Conservation (phyloP, 1,284 basidiomycete species). For the Cryptococcus hybrid region DNA sequence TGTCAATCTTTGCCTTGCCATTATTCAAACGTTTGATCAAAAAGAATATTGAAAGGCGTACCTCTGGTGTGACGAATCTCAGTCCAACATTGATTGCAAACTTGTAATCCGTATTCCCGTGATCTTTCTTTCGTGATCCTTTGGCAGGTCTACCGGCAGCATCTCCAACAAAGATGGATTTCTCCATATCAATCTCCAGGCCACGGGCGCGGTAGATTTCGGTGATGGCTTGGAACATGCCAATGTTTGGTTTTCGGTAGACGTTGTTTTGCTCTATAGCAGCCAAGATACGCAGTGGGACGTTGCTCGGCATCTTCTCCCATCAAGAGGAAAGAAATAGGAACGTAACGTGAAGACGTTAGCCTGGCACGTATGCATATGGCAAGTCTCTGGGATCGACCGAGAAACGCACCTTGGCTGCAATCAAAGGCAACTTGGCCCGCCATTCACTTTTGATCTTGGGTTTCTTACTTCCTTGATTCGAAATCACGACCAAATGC, state of each 20-base stretch:
- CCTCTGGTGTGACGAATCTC: slow-evolving; percentile 67
- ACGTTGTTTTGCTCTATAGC: slow-evolving; percentile 62
- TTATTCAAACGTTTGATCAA: too few relatives aligned
- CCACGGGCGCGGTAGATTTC: slow-evolving; percentile 60
- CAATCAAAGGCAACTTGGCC: slow-evolving; percentile 68
- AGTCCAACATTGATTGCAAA: slow-evolving; percentile 75
- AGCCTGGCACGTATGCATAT: background rate
- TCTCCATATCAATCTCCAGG: slow-evolving; percentile 63
- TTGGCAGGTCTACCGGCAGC: slow-evolving; percentile 68
- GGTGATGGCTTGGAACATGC: slow-evolving; percentile 77
- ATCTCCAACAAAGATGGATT: slow-evolving; percentile 82
- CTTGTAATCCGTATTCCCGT: slow-evolving; percentile 77
- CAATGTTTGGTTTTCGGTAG: slow-evolving; percentile 84
- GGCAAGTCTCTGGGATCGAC: background rate
- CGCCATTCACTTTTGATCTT: slow-evolving; percentile 62
- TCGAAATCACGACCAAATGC: slow-evolving; percentile 73
- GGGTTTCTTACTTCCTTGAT: slow-evolving; percentile 61
- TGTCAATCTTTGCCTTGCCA: background rate
- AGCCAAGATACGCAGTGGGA: slow-evolving; percentile 78
- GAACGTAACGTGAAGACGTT: background rate
- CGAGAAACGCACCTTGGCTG: slow-evolving; percentile 59
- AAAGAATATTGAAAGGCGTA: slow-evolving; percentile 20
- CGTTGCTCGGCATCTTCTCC: slow-evolving; percentile 58
- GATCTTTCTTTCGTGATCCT: slow-evolving; percentile 54
- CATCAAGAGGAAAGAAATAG: background rate